phyloP scores from a whole-genome alignment of 306 rosid genomes.

The Lathyrus oleraceus region DNA sequence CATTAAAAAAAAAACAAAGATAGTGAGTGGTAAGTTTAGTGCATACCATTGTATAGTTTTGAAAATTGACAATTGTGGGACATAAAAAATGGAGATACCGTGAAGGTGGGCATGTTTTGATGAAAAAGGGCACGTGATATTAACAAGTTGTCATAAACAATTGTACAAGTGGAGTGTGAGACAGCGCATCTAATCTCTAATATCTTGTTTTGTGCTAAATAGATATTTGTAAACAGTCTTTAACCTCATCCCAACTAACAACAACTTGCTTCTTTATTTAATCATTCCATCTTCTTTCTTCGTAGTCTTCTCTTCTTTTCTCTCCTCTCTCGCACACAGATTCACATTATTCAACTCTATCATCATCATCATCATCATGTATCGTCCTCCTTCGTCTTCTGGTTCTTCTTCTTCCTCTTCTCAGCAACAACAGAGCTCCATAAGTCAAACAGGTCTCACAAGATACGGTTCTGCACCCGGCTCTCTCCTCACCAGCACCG shows the following conservation, averaged over 20 bases:
- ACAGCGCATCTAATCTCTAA: neutral
- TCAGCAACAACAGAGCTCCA: constrained; percentile 42
- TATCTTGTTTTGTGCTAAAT: neutral
- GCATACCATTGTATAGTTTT: too few relatives aligned
- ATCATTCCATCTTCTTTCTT: neutral
- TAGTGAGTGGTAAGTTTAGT: neutral
- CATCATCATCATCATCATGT: constrained; percentile 12
- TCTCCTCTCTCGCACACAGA: neutral
- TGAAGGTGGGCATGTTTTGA: constrained; percentile 1
- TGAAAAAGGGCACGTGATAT: neutral
- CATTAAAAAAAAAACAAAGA: too few relatives aligned
- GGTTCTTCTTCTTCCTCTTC: constrained; percentile 41
- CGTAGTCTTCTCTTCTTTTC: neutral
- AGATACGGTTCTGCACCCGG: constrained; percentile 80
- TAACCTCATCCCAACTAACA: neutral
- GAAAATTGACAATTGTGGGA: too few relatives aligned
- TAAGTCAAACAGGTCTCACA: constrained; percentile 50
- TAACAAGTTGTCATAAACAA: neutral
- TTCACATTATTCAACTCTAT: neutral
- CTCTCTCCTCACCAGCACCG: constrained; percentile 59
- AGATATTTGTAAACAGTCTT: neutral
- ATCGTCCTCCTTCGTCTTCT: constrained; percentile 39
- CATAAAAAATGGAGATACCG: neutral
- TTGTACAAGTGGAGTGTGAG: neutral
- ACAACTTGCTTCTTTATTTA: neutral